Conservation (phyloP, 2,329 filamentous ascomycete genomes). For the Phyllosticta capitalensis region DNA sequence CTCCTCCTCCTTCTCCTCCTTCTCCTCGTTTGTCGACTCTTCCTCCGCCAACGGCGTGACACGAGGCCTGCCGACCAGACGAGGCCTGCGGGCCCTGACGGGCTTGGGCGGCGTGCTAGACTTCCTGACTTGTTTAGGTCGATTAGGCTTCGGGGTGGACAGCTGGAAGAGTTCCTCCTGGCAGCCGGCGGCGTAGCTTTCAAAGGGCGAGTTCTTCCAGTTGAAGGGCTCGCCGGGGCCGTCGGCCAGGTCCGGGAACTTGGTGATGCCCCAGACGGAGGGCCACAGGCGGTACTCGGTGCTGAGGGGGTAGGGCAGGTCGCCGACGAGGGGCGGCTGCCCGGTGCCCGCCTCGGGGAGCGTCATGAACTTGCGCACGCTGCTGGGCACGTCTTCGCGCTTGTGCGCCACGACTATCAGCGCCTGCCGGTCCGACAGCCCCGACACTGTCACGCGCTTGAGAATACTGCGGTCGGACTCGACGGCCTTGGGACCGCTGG, state of each 20-base stretch:
- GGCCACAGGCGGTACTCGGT: constrained; percentile 51
- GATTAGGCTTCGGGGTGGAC: neutral
- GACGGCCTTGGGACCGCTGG: constrained; percentile 17
- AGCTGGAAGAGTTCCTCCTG: neutral
- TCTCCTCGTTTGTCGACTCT: neutral
- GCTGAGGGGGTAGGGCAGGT: constrained; percentile 52
- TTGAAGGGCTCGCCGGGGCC: neutral
- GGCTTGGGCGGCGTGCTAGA: too few species aligned
- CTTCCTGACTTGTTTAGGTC: neutral
- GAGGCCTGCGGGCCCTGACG: too few species aligned
- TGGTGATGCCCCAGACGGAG: constrained; percentile 46
- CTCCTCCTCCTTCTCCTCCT: neutral
- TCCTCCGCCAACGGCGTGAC: neutral
- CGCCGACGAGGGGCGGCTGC: constrained; percentile 52
- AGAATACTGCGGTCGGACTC: constrained; percentile 34
- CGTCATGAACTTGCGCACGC: constrained; percentile 76
- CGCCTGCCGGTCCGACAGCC: constrained; percentile 63
- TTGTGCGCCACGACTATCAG: constrained; percentile 89
- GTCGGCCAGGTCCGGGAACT: neutral
- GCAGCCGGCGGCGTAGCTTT: neutral
- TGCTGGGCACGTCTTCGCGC: constrained; percentile 78
- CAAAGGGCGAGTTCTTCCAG: neutral
- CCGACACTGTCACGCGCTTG: constrained; percentile 45
- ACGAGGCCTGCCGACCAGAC: neutral
- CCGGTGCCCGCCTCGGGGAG: constrained; percentile 66